A percentile compares a stretch with the other conserved stretches of the same genome.
phyloP scores from a whole-genome alignment of 768 basidiomycete species.

The Royoungia palumana region DNA sequence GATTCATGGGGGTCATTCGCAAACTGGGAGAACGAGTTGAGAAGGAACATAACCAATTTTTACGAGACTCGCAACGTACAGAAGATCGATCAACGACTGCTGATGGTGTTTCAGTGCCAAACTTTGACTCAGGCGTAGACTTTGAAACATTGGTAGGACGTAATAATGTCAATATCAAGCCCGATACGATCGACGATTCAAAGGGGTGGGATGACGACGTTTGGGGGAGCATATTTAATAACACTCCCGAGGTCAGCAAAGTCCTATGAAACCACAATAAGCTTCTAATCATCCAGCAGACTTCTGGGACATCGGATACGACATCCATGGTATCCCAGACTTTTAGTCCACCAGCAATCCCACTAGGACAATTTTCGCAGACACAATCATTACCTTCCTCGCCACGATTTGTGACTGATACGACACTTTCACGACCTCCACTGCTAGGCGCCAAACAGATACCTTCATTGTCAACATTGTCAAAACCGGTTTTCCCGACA shows the following conservation, averaged over 20 bases:
- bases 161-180: slow-evolving; percentile 43
- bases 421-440: slow-evolving; percentile 30
- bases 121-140: slow-evolving; percentile 56
- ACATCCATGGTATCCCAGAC: slow-evolving; percentile 14
- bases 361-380: slow-evolving; percentile 11
- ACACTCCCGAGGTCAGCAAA: slow-evolving; percentile 30
- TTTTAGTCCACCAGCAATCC: slow-evolving; percentile 12
- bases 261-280: background rate
- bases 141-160: slow-evolving; percentile 86
- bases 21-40: slow-evolving; percentile 85
- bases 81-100: slow-evolving; percentile 67
- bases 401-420: slow-evolving; percentile 34
- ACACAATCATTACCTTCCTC: slow-evolving; percentile 40
- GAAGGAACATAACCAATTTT: slow-evolving; percentile 86
- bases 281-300: slow-evolving; percentile 13
- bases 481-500: slow-evolving; percentile 26
- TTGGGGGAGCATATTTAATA: slow-evolving; percentile 76
- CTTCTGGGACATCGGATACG: slow-evolving; percentile 12
- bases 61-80: slow-evolving; percentile 87
- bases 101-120: slow-evolving; percentile 38
- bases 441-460: slow-evolving; percentile 40
- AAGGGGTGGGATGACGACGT: slow-evolving; percentile 77
- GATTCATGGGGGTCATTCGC: slow-evolving; percentile 84
- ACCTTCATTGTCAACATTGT: slow-evolving; percentile 36
- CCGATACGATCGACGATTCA: slow-evolving; percentile 39